These are phyloP conservation scores for Tylopilus subfusipes DNA, from an alignment of 768 basidiomycete genomes.

Conservation along the genomic window DNA sequence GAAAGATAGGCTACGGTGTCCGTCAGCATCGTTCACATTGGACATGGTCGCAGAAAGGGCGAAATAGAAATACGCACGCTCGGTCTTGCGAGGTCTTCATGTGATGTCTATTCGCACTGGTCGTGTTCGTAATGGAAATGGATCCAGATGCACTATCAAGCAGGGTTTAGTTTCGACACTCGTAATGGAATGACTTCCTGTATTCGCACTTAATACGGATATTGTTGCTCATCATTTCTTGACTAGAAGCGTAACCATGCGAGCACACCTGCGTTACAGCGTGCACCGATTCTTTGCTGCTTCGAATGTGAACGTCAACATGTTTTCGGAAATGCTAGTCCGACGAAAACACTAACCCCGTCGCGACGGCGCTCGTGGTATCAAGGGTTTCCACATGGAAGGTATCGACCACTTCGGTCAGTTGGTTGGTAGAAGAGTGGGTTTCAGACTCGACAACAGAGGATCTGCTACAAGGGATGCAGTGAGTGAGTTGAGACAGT, in stretches of 20 bases:
- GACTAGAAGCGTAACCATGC: background rate
- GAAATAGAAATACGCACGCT: background rate
- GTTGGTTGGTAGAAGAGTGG: background rate
- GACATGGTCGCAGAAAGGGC: background rate
- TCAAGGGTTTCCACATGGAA: background rate
- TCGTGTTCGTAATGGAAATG: background rate
- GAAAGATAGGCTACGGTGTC: conserved; percentile 4
- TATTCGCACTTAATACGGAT: background rate
- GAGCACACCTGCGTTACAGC: background rate
- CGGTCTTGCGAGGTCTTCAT: background rate
- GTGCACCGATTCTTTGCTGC: background rate
- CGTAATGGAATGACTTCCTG: background rate
- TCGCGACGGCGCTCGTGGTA: background rate
- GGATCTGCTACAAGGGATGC: background rate
- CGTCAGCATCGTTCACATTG: background rate
- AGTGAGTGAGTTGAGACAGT: background rate
- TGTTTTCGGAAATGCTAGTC: background rate
- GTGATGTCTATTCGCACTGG: background rate
- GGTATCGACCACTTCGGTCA: background rate
- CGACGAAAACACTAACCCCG: background rate
- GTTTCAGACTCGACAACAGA: too few relatives aligned
- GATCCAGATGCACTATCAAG: background rate
- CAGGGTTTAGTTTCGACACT: background rate
- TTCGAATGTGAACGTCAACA: background rate
- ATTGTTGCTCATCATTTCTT: background rate